Evolutionary conservation across 768 basidiomycete species (phyloP).

Genomic region (Hydnum rufescens): DNA sequence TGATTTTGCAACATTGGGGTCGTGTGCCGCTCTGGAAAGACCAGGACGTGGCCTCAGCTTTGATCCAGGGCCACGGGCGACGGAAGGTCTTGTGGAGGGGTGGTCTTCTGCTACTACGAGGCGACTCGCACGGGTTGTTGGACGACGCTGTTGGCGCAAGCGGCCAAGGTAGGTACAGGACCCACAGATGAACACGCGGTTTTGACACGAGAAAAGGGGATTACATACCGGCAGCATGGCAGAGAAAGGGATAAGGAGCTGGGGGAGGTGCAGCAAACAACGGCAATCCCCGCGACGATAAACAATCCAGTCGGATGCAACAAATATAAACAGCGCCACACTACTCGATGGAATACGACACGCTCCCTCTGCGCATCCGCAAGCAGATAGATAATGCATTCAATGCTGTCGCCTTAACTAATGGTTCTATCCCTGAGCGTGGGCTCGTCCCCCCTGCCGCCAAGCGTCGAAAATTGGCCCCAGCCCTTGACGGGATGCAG

Average conservation of each 20-base stretch:
- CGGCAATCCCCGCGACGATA: too few species aligned
- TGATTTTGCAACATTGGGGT: not conserved
- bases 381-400: not conserved
- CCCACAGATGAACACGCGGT: not conserved
- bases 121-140: not conserved
- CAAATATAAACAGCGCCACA: too few species aligned
- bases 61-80: not conserved
- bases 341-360: too few species aligned
- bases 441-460: not conserved
- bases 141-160: not conserved
- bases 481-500: too few species aligned
- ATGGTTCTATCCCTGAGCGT: not conserved
- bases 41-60: not conserved
- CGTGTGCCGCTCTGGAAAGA: not conserved
- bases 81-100: not conserved
- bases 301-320: too few species aligned
- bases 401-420: not conserved
- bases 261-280: too few species aligned
- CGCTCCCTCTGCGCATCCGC: too few species aligned
- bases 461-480: too few species aligned
- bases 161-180: not conserved
- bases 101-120: not conserved
- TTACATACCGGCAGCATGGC: too few species aligned
- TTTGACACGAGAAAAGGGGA: too few species aligned
- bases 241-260: too few species aligned